Evolutionary conservation across 306 rosid genomes (phyloP).

Genomic region (Corylus avellana): DNA sequence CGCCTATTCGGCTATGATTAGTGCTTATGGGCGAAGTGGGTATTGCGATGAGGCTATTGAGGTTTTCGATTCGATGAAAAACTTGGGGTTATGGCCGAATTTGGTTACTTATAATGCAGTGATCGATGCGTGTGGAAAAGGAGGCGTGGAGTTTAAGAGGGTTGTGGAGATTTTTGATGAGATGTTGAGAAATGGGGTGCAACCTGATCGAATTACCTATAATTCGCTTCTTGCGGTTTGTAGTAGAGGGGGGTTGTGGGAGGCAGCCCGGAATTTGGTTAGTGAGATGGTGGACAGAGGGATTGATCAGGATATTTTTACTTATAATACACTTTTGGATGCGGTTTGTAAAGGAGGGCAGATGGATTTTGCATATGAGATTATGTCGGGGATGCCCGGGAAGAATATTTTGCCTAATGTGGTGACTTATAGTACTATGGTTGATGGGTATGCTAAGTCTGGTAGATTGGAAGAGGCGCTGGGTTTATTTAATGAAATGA

Average conservation of each 20-base stretch:
- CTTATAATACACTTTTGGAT: slow-evolving; percentile 85
- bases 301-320: slow-evolving; percentile 68
- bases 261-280: slow-evolving; percentile 61
- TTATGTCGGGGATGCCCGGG: slow-evolving; percentile 67
- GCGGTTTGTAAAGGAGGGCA: slow-evolving; percentile 85
- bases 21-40: slow-evolving; percentile 79
- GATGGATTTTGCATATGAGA: slow-evolving; percentile 70
- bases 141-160: slow-evolving; percentile 59
- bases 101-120: slow-evolving; percentile 84
- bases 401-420: slow-evolving; percentile 70
- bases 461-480: slow-evolving; percentile 78
- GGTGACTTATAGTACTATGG: slow-evolving; percentile 83
- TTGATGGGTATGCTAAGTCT: slow-evolving; percentile 88
- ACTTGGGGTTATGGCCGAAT: slow-evolving; percentile 69
- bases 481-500: slow-evolving; percentile 66
- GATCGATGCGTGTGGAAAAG: slow-evolving; percentile 86
- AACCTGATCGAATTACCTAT: slow-evolving; percentile 81
- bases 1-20: slow-evolving; percentile 72
- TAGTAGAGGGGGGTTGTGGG: slow-evolving; percentile 81
- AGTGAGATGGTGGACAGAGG: slow-evolving; percentile 68
- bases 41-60: slow-evolving; percentile 49
- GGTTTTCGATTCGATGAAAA: slow-evolving; percentile 66
- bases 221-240: slow-evolving; percentile 82
- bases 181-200: slow-evolving; percentile 54
- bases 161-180: slow-evolving; percentile 73